Evolutionary conservation across 2,329 filamentous ascomycete species (phyloP).

Genomic region (Penicillium sp.): DNA sequence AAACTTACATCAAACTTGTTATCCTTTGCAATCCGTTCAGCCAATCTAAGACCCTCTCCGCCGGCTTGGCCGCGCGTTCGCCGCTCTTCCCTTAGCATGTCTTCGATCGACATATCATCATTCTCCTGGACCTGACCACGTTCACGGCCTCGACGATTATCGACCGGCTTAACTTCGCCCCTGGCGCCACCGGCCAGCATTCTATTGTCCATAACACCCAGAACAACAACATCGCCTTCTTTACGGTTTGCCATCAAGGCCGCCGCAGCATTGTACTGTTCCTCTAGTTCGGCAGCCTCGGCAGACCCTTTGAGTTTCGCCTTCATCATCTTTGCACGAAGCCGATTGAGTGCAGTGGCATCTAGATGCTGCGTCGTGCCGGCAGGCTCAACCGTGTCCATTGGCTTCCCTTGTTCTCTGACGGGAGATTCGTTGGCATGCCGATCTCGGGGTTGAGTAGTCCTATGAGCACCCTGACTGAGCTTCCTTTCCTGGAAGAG

Average conservation of each 20-base stretch:
- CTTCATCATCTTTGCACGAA: conserved; percentile 94
- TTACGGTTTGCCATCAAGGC: conserved; percentile 56
- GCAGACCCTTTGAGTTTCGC: conserved; percentile 78
- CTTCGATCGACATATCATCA: conserved; percentile 91
- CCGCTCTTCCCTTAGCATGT: conserved; percentile 94
- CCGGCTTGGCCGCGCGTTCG: conserved; percentile 73
- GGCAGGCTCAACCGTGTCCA: conserved; percentile 53
- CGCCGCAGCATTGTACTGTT: conserved; percentile 74
- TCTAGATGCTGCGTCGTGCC: conserved; percentile 58
- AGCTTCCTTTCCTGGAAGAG: conserved; percentile 73
- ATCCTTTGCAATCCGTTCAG: conserved; percentile 92
- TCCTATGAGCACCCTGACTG: conserved; percentile 50
- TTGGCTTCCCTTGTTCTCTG: conserved; percentile 53
- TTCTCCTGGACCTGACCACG: conserved; percentile 84
- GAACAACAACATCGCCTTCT: conserved; percentile 67
- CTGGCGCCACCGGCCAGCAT: conserved; percentile 69
- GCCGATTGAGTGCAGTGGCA: conserved; percentile 76
- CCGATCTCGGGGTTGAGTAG: conserved; percentile 25
- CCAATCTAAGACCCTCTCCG: conserved; percentile 76
- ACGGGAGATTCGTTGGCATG: conserved; percentile 34
- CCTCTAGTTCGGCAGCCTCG: conserved; percentile 72
- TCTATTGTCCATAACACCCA: conserved; percentile 84
- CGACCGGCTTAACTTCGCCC: conserved; percentile 71
- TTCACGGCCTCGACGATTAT: conserved; percentile 77
- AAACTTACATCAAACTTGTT: conserved; percentile 67